Conservation (phyloP, 2,329 filamentous ascomycete genomes). For the Colletotrichum theobromicola region DNA sequence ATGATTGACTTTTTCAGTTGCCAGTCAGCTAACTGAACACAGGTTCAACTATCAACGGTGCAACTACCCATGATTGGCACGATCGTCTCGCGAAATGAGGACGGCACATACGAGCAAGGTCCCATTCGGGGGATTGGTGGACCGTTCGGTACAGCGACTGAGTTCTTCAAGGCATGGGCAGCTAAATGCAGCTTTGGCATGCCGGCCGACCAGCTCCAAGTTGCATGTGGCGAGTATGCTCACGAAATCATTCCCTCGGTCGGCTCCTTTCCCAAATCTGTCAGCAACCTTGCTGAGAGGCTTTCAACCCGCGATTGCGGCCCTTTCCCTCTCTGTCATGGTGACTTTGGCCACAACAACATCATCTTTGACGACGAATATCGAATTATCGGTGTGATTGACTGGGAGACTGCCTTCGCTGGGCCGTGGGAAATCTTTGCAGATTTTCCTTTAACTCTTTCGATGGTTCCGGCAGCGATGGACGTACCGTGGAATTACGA, state of each 20-base stretch:
- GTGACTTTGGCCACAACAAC: conserved; percentile 20
- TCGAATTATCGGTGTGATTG: conserved; percentile 27
- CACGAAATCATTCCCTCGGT: not conserved
- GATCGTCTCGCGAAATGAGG: not conserved
- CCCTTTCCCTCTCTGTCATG: not conserved
- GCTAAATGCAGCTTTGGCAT: not conserved
- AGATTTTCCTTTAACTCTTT: not conserved
- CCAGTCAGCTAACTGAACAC: not conserved
- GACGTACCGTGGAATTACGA: not conserved
- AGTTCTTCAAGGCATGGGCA: not conserved
- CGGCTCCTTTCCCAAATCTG: not conserved
- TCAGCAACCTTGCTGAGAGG: not conserved
- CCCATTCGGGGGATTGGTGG: not conserved
- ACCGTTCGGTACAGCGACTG: not conserved
- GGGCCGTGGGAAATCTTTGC: conserved; percentile 11
- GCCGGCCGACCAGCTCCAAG: not conserved
- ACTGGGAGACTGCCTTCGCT: conserved; percentile 28
- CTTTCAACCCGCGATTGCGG: not conserved
- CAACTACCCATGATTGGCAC: not conserved
- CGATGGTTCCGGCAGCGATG: not conserved
- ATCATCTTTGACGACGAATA: conserved; percentile 28
- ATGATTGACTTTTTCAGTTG: not conserved
- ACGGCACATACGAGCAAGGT: not conserved
- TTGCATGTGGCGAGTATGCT: not conserved
- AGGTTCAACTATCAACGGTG: not conserved